Evolutionary conservation across 2,329 filamentous ascomycete genomes (phyloP).

Genomic region (Zymoseptoria pseudotritici): DNA sequence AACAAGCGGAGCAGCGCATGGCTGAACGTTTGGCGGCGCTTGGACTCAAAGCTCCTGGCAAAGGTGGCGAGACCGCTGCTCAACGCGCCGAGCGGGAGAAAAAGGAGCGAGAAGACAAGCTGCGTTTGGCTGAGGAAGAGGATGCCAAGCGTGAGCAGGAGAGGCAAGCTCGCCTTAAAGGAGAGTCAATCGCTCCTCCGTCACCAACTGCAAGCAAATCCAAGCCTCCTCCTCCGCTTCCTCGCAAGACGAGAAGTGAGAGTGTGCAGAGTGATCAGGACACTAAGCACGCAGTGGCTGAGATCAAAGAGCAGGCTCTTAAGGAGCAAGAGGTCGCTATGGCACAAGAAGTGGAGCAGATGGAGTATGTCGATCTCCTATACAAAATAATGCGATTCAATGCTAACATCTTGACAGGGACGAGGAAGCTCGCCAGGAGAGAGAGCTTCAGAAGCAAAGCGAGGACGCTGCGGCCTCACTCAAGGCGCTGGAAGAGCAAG

Average conservation of each 20-base stretch:
- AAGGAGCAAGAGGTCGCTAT: conserved; percentile 69
- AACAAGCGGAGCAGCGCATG: conserved; percentile 95
- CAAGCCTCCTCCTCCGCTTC: conserved; percentile 49
- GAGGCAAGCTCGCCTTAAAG: conserved; percentile 71
- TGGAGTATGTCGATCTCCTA: conserved; percentile 63
- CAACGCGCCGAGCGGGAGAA: conserved; percentile 85
- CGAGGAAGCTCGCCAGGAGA: conserved; percentile 66
- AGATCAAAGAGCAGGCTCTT: conserved; percentile 46
- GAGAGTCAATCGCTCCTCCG: conserved; percentile 62
- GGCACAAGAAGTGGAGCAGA: conserved; percentile 60
- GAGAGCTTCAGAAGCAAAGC: conserved; percentile 71
- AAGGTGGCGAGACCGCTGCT: conserved; percentile 66
- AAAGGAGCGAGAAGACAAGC: conserved; percentile 76
- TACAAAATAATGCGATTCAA: not conserved
- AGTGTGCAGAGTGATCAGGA: conserved; percentile 49
- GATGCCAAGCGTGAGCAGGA: conserved; percentile 83
- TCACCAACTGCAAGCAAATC: conserved; percentile 35
- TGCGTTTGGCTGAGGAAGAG: conserved; percentile 87
- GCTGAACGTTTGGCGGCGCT: conserved; percentile 89
- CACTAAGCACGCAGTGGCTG: conserved; percentile 52
- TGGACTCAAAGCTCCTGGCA: conserved; percentile 76
- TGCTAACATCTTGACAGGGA: conserved; percentile 48
- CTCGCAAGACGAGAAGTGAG: conserved; percentile 60
- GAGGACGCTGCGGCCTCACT: conserved; percentile 75
- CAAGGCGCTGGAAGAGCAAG: conserved; percentile 85